Percentiles rank a stretch among this genome's conserved stretches.
These are phyloP conservation scores for Aspergillus sp. DNA, from an alignment of 2,329 filamentous ascomycete genomes.

Conservation along the genomic window DNA sequence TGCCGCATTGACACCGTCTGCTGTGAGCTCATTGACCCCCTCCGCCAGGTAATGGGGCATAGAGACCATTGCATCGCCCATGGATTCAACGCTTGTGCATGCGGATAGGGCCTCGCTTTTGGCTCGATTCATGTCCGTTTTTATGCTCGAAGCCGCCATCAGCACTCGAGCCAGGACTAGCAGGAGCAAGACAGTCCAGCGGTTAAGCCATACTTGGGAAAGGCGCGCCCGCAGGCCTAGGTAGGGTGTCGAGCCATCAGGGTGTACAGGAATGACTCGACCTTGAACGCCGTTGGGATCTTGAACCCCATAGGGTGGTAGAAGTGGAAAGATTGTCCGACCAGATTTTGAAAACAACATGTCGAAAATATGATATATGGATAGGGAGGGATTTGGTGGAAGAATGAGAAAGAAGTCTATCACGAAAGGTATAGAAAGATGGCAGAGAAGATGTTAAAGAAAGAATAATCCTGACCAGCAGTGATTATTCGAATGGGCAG, in stretches of 20 bases:
- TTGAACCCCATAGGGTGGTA: constrained; percentile 44
- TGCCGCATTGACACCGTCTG: constrained; percentile 75
- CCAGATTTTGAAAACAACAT: constrained; percentile 39
- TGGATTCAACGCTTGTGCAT: constrained; percentile 87
- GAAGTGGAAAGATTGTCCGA: constrained; percentile 39
- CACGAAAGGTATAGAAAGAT: constrained; percentile 1
- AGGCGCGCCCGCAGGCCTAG: constrained; percentile 84
- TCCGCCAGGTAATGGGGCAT: constrained; percentile 94
- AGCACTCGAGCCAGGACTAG: constrained; percentile 82
- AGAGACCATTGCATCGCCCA: constrained; percentile 93
- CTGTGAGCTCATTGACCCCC: constrained; percentile 84
- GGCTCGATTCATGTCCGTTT: constrained; percentile 73
- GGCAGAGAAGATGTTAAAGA: not conserved
- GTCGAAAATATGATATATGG: constrained; percentile 1
- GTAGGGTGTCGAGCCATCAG: constrained; percentile 80
- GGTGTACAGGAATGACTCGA: constrained; percentile 59
- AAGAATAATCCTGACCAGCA: constrained; percentile 21
- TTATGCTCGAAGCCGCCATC: constrained; percentile 70
- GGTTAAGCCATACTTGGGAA: constrained; percentile 96
- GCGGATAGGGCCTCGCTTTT: constrained; percentile 81
- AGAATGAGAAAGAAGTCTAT: not conserved
- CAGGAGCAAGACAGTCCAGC: constrained; percentile 88
- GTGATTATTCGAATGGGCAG: constrained; percentile 10
- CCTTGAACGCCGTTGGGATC: constrained; percentile 55
- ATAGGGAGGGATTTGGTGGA: not conserved